phyloP scores from a whole-genome alignment of 2,329 filamentous ascomycete species.

The Beauveria brongniartii region DNA sequence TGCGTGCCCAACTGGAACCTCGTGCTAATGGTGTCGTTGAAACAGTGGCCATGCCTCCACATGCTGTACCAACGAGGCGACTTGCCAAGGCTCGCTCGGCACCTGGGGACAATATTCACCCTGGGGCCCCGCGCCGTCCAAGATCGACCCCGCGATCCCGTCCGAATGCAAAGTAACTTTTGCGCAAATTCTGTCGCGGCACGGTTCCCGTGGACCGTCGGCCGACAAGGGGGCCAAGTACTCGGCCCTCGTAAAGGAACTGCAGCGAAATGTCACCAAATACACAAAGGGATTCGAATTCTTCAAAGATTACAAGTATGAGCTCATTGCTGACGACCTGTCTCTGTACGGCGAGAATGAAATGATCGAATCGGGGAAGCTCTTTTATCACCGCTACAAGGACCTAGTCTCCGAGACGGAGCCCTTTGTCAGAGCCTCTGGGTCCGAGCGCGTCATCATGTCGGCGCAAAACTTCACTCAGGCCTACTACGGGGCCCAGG shows the following conservation, averaged over 20 bases:
- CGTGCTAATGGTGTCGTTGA: neutral
- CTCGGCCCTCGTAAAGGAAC: constrained; percentile 51
- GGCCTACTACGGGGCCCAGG: constrained; percentile 54
- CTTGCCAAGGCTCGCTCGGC: constrained; percentile 41
- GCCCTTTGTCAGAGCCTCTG: constrained; percentile 67
- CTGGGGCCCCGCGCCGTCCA: constrained; percentile 67
- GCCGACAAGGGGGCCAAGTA: constrained; percentile 57
- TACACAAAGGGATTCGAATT: constrained; percentile 62
- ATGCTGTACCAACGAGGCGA: constrained; percentile 4
- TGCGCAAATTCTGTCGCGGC: constrained; percentile 72
- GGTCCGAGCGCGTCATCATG: constrained; percentile 61
- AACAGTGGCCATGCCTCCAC: neutral
- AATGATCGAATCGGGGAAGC: constrained; percentile 65
- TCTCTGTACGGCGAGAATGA: constrained; percentile 59
- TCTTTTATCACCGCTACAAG: constrained; percentile 68
- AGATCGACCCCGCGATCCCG: constrained; percentile 53
- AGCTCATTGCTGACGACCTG: constrained; percentile 60
- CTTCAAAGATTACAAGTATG: constrained; percentile 62
- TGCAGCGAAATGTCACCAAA: constrained; percentile 48
- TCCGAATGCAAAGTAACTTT: constrained; percentile 67
- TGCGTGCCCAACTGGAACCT: neutral
- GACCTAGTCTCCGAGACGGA: constrained; percentile 46
- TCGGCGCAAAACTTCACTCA: constrained; percentile 69
- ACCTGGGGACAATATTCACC: constrained; percentile 86
- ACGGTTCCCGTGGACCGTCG: constrained; percentile 79